These are phyloP conservation scores for Tirmania nivea DNA, from an alignment of 495 filamentous ascomycete species.

Conservation along the genomic window DNA sequence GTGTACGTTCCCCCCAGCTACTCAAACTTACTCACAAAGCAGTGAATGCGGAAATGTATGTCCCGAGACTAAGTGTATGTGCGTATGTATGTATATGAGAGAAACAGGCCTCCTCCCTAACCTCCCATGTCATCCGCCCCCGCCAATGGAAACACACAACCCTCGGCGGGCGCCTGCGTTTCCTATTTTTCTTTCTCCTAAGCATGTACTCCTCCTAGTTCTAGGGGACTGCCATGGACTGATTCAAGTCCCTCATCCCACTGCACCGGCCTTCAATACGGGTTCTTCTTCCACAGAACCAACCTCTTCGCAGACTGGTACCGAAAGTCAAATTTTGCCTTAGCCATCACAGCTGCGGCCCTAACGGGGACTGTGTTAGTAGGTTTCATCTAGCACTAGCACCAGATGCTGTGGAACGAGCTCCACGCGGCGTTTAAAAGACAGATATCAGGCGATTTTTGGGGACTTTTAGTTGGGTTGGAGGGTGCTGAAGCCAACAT, in stretches of 20 bases:
- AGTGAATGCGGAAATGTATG: too few species aligned
- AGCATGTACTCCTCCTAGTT: conserved; percentile 10
- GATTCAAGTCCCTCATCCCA: not conserved
- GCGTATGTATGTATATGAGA: too few species aligned
- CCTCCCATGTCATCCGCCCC: not conserved
- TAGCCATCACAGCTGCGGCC: not conserved
- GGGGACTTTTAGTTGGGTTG: not conserved
- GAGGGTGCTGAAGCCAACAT: not conserved
- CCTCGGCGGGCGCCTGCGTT: conserved; percentile 14
- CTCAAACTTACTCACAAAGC: too few species aligned
- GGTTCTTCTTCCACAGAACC: conserved; percentile 9
- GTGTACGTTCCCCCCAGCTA: conserved; percentile 1
- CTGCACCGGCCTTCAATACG: conserved; percentile 4
- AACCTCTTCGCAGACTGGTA: conserved; percentile 9
- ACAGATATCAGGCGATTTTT: not conserved
- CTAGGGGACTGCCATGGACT: conserved; percentile 11
- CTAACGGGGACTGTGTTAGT: not conserved
- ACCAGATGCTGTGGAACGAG: not conserved
- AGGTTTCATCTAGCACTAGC: not conserved
- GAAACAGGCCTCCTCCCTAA: not conserved
- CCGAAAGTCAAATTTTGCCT: conserved; percentile 6
- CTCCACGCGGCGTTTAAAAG: not conserved
- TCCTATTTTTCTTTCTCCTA: conserved; percentile 13
- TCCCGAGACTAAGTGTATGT: too few species aligned
- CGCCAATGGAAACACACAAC: conserved; percentile 10